phyloP scores from a whole-genome alignment of 768 basidiomycete genomes.

The Macrocybe gigantea region DNA sequence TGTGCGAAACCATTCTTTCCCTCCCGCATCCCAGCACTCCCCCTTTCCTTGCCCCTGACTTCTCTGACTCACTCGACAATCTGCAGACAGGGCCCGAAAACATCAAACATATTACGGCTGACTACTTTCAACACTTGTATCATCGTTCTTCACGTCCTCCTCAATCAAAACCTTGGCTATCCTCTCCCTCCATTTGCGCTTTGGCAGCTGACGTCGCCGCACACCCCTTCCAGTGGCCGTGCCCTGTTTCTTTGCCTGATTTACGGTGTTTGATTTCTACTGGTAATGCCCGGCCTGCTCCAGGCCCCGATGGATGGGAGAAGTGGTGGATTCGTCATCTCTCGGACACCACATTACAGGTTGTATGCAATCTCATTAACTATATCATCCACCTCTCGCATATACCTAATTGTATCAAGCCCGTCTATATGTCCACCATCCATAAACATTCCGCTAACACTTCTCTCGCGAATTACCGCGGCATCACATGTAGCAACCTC shows the following conservation, averaged over 20 bases:
- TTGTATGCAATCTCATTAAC: constrained; percentile 21
- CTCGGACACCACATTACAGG: constrained; percentile 11
- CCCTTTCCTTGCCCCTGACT: too few species aligned
- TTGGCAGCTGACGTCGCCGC: constrained; percentile 5
- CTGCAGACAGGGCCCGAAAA: too few species aligned
- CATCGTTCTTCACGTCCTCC: constrained; percentile 3
- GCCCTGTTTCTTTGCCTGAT: constrained; percentile 3
- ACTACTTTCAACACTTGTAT: constrained; percentile 14
- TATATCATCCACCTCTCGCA: constrained; percentile 15
- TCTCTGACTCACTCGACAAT: too few species aligned
- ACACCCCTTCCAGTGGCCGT: constrained; percentile 20
- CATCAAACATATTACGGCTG: constrained; percentile 5
- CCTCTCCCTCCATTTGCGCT: constrained; percentile 2
- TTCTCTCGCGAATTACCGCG: constrained; percentile 22
- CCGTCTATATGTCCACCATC: constrained; percentile 17
- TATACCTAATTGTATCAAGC: constrained; percentile 20
- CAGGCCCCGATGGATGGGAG: constrained; percentile 28
- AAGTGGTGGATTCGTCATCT: constrained; percentile 25
- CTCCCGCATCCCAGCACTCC: too few species aligned
- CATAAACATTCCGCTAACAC: constrained; percentile 19
- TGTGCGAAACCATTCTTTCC: too few species aligned
- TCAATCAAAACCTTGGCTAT: constrained; percentile 18
- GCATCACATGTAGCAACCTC: constrained; percentile 17
- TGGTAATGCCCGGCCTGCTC: constrained; percentile 22
- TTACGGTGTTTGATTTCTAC: constrained; percentile 15